These are phyloP conservation scores for Debaryomyces subglobosus DNA, from an alignment of 1,139 yeast genomes.

Conservation along the genomic window DNA sequence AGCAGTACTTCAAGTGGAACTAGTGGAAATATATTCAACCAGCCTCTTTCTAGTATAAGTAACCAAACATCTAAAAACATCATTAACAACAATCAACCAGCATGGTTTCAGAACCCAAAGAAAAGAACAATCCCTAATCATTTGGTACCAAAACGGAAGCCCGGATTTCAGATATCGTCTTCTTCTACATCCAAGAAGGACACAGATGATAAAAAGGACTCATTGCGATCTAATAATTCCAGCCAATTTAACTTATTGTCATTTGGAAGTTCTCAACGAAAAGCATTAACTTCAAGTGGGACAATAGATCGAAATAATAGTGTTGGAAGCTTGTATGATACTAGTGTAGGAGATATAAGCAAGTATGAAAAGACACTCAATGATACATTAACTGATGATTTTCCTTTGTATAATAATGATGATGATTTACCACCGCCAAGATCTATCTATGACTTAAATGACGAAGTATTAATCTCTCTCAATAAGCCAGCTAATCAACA, in stretches of 20 bases:
- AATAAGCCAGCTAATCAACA: slow-evolving; percentile 35
- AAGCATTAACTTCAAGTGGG: slow-evolving; percentile 19
- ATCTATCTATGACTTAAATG: slow-evolving; percentile 61
- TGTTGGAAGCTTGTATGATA: slow-evolving; percentile 22
- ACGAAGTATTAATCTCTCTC: slow-evolving; percentile 38
- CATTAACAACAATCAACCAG: slow-evolving; percentile 28
- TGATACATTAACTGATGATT: slow-evolving; percentile 33
- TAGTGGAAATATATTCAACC: slow-evolving; percentile 2
- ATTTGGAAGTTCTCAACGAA: slow-evolving; percentile 40
- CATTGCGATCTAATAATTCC: slow-evolving; percentile 18
- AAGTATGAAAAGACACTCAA: slow-evolving; percentile 35
- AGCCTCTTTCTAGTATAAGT: slow-evolving; percentile 6
- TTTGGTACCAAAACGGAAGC: slow-evolving; percentile 46
- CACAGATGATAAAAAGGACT: slow-evolving; percentile 15
- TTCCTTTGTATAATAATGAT: slow-evolving; percentile 28
- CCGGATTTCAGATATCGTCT: slow-evolving; percentile 43
- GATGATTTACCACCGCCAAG: slow-evolving; percentile 62
- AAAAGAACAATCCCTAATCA: slow-evolving; percentile 64
- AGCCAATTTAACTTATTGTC: slow-evolving; percentile 42
- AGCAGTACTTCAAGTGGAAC: slow-evolving; percentile 7
- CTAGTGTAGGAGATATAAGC: slow-evolving; percentile 29
- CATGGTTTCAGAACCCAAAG: slow-evolving; percentile 59
- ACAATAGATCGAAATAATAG: slow-evolving; percentile 21
- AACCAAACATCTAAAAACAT: slow-evolving; percentile 4
- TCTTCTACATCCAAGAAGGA: slow-evolving; percentile 25